Conservation (phyloP, 371 early-diverging fungal species). For the Apophysomyces ossiformis region DNA sequence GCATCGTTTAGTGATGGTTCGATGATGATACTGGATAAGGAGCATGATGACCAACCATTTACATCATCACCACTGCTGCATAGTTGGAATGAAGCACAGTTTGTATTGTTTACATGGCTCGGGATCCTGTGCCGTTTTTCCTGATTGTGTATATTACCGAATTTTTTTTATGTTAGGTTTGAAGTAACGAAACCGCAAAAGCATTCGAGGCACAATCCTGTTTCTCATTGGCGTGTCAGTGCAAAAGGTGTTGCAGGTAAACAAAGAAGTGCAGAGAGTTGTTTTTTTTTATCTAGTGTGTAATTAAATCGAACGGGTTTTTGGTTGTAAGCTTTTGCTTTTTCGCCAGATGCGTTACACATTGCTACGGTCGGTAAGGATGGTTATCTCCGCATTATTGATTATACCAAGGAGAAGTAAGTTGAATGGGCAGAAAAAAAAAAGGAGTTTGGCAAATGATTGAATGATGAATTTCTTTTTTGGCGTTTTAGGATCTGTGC, state of each 20-base stretch:
- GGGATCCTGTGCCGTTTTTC: slow-evolving; percentile 4
- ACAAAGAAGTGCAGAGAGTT: background rate
- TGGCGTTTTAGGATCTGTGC: slow-evolving; percentile 57
- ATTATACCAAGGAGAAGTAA: slow-evolving; percentile 64
- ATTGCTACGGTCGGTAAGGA: slow-evolving; percentile 76
- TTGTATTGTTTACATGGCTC: slow-evolving; percentile 1
- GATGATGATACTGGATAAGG: slow-evolving; percentile 80
- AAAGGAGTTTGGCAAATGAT: background rate
- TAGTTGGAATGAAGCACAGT: background rate
- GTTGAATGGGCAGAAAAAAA: background rate
- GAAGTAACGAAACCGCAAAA: slow-evolving; percentile 53
- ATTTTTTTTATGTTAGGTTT: slow-evolving; percentile 43
- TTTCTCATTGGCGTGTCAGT: slow-evolving; percentile 71
- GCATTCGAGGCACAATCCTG: slow-evolving; percentile 66
- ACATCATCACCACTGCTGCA: slow-evolving; percentile 30
- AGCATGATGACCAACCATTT: slow-evolving; percentile 78
- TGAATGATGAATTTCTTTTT: background rate
- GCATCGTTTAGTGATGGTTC: slow-evolving; percentile 79
- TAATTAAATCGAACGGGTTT: slow-evolving; percentile 43
- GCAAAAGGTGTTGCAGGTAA: slow-evolving; percentile 66
- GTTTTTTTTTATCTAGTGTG: background rate
- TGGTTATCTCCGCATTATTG: slow-evolving; percentile 73
- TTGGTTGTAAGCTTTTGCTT: slow-evolving; percentile 54
- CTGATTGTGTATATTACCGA: background rate
- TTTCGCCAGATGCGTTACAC: slow-evolving; percentile 80